Percentiles rank a stretch among this genome's conserved stretches.
phyloP scores from a whole-genome alignment of 2,329 filamentous ascomycete species.

The Chaetomium globosum region DNA sequence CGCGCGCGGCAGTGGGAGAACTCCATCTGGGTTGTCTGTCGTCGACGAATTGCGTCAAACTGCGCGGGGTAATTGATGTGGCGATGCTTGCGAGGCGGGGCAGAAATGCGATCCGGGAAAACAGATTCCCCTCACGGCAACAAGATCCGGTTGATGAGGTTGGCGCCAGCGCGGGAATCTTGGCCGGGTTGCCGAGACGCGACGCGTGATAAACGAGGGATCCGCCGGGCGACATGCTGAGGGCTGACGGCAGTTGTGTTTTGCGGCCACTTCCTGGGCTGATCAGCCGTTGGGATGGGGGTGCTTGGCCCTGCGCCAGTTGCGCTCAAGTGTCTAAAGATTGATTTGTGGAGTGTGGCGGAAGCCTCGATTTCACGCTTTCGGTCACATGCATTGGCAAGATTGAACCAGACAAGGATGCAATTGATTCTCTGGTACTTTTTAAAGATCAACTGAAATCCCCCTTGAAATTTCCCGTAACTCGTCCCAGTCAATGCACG shows the following conservation, averaged over 20 bases:
- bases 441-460: neutral
- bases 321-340: neutral
- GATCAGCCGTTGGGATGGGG: neutral
- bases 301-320: constrained; percentile 3
- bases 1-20: constrained; percentile 21
- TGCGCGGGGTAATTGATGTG: constrained; percentile 22
- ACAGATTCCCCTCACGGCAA: constrained; percentile 28
- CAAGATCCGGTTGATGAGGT: neutral
- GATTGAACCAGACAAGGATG: neutral
- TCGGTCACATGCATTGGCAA: neutral
- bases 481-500: neutral
- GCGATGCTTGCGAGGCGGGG: neutral
- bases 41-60: neutral
- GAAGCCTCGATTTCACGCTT: neutral
- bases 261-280: neutral
- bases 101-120: constrained; percentile 22
- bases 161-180: neutral
- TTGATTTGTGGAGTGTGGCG: constrained; percentile 7
- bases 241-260: constrained; percentile 19
- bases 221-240: neutral
- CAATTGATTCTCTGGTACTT: neutral
- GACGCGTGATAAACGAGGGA: constrained; percentile 17
- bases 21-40: constrained; percentile 6
- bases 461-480: constrained; percentile 4
- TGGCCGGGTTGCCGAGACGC: constrained; percentile 23